Percentiles rank a stretch among this genome's conserved stretches.
Conservation (phyloP, 768 basidiomycete genomes). For the Myochromella boudieri region DNA sequence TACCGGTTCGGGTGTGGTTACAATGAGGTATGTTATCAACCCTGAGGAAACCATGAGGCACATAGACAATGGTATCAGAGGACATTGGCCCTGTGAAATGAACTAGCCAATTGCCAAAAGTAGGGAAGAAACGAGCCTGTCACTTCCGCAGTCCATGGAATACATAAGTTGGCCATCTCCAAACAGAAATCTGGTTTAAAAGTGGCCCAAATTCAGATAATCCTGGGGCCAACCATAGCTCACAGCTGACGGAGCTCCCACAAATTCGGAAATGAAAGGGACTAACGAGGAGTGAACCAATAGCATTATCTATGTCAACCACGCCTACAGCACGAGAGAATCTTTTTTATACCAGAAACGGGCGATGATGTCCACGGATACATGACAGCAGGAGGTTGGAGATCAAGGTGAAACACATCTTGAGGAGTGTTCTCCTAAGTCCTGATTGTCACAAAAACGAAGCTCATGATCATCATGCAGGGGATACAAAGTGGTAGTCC, state of each 20-base stretch:
- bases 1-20: constrained; percentile 12
- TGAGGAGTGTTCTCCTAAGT: neutral
- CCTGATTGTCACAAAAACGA: too few species aligned
- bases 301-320: constrained; percentile 9
- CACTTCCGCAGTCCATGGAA: too few species aligned
- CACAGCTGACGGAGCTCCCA: neutral
- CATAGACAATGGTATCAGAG: constrained; percentile 2
- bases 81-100: constrained; percentile 6
- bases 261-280: constrained; percentile 19
- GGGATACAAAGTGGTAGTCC: too few species aligned
- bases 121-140: neutral
- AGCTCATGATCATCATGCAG: too few species aligned
- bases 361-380: neutral
- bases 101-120: constrained; percentile 11
- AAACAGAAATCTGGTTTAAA: too few species aligned
- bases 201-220: too few species aligned
- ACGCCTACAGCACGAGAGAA: constrained; percentile 16
- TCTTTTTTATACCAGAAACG: constrained; percentile 10
- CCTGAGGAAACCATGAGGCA: constrained; percentile 19
- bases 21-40: constrained; percentile 15
- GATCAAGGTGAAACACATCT: constrained; percentile 12
- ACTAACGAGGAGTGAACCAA: constrained; percentile 8
- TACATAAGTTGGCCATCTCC: too few species aligned
- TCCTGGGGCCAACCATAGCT: neutral
- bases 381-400: neutral